A percentile compares a stretch with the other conserved stretches of the same genome.
phyloP scores from a whole-genome alignment of 1,284 basidiomycete species.

The Trametes versicolor region DNA sequence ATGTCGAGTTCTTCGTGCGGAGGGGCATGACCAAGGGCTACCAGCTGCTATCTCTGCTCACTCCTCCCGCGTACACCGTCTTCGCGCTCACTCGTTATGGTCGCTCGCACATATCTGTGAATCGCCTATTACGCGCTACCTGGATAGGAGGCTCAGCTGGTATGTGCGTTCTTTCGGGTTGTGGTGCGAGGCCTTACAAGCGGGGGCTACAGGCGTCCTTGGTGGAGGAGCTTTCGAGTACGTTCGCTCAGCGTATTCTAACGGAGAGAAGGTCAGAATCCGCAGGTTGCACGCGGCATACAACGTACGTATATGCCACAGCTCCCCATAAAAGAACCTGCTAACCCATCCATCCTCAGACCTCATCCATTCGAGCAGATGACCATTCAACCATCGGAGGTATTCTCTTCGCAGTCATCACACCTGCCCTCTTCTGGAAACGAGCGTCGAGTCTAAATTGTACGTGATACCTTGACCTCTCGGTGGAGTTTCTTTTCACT shows the following conservation, averaged over 20 bases:
- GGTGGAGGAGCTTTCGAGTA: slow-evolving; percentile 58
- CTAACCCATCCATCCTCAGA: slow-evolving; percentile 48
- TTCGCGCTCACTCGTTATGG: slow-evolving; percentile 64
- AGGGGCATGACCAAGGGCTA: slow-evolving; percentile 73
- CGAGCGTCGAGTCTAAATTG: slow-evolving; percentile 63
- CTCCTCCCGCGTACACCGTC: slow-evolving; percentile 65
- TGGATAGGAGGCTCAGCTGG: slow-evolving; percentile 74
- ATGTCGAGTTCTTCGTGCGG: slow-evolving; percentile 64
- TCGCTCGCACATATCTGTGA: slow-evolving; percentile 61
- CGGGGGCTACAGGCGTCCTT: slow-evolving; percentile 44
- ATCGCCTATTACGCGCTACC: slow-evolving; percentile 70
- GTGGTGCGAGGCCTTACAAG: not conserved
- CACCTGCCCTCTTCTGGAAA: slow-evolving; percentile 75
- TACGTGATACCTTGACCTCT: slow-evolving; percentile 43
- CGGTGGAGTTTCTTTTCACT: not conserved
- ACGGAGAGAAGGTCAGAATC: slow-evolving; percentile 49
- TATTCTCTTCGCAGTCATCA: slow-evolving; percentile 66
- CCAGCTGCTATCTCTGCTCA: slow-evolving; percentile 66
- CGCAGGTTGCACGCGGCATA: slow-evolving; percentile 58
- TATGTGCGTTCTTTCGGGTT: slow-evolving; percentile 38
- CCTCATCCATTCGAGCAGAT: slow-evolving; percentile 63
- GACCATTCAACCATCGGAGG: slow-evolving; percentile 78
- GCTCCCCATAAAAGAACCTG: slow-evolving; percentile 2
- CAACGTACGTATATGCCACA: slow-evolving; percentile 55
- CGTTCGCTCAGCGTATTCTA: slow-evolving; percentile 52